phyloP scores from a whole-genome alignment of 228 moss, liverwort and hornwort species.

The Sphagnum fallax region DNA sequence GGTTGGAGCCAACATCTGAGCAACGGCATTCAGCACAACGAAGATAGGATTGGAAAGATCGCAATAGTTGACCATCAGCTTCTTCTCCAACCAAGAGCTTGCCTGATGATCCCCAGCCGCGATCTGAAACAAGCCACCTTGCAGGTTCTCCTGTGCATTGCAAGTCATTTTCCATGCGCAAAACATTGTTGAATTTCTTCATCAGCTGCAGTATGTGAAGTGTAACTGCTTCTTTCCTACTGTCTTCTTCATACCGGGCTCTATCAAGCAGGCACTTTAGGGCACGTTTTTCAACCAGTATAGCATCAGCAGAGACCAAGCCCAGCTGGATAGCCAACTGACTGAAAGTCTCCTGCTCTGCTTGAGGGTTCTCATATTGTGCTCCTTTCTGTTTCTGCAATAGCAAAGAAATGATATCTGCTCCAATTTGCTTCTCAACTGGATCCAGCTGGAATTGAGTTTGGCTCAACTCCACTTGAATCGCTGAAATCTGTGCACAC shows the following conservation, averaged over 20 bases:
- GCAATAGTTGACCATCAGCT: slow-evolving; percentile 21
- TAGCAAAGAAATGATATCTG: slow-evolving; percentile 68
- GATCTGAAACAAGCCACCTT: slow-evolving; percentile 42
- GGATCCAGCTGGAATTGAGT: slow-evolving; percentile 61
- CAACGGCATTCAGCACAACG: slow-evolving; percentile 47
- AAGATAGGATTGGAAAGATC: slow-evolving; percentile 22
- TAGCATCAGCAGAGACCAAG: slow-evolving; percentile 50
- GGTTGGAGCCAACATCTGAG: slow-evolving; percentile 39
- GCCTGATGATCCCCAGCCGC: slow-evolving; percentile 51
- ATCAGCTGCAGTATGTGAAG: slow-evolving; percentile 69
- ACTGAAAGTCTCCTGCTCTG: slow-evolving; percentile 69
- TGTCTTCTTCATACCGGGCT: slow-evolving; percentile 63
- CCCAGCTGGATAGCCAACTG: slow-evolving; percentile 57
- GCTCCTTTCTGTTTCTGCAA: slow-evolving; percentile 77
- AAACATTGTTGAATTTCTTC: slow-evolving; percentile 63
- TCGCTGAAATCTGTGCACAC: slow-evolving; percentile 53
- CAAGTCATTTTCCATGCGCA: slow-evolving; percentile 31
- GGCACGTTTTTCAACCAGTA: slow-evolving; percentile 58
- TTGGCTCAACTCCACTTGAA: slow-evolving; percentile 57
- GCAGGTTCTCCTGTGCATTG: slow-evolving; percentile 27
- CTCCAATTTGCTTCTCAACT: slow-evolving; percentile 66
- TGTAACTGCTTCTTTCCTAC: slow-evolving; percentile 65
- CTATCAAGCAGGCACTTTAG: slow-evolving; percentile 61
- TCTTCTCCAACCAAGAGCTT: slow-evolving; percentile 41
- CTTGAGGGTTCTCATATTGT: slow-evolving; percentile 66